These are phyloP conservation scores for Lipomyces chichibuensis DNA, from an alignment of 805 yeast genomes.

Conservation along the genomic window DNA sequence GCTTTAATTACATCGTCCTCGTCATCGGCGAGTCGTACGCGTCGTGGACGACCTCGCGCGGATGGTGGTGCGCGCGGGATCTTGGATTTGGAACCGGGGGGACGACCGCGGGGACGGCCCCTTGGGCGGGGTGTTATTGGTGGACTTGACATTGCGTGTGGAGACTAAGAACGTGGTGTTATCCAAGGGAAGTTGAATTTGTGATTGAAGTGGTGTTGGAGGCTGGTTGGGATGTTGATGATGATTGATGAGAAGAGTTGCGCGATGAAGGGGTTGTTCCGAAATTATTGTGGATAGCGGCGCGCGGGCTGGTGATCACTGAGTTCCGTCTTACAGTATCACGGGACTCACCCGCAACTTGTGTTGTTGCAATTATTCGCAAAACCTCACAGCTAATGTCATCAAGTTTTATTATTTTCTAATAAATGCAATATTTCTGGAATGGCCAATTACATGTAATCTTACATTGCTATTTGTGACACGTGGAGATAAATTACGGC, in stretches of 20 bases:
- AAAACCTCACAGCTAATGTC: too few relatives aligned
- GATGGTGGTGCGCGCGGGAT: conserved; percentile 31
- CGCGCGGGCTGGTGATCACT: neutral
- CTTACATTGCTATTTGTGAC: too few relatives aligned
- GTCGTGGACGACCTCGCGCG: conserved; percentile 21
- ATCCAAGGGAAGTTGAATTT: neutral
- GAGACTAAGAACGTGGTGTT: neutral
- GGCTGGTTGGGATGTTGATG: neutral
- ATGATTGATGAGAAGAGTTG: neutral
- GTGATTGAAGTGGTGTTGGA: neutral
- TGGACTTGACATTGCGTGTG: neutral
- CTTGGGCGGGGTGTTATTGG: conserved; percentile 31
- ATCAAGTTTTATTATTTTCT: too few relatives aligned
- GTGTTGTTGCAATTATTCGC: too few relatives aligned
- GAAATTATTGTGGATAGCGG: neutral
- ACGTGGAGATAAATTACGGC: too few relatives aligned
- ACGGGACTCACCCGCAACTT: neutral
- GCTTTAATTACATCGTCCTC: conserved; percentile 26
- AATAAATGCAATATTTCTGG: too few relatives aligned
- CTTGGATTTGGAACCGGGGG: conserved; percentile 43
- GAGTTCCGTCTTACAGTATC: neutral
- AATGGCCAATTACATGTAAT: too few relatives aligned
- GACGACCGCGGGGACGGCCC: conserved; percentile 44
- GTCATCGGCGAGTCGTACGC: conserved; percentile 32
- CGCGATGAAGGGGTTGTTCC: too few relatives aligned